Evolutionary conservation across 768 basidiomycete genomes (phyloP), one percentile per base, ranked within the genome.

Genomic region (Boletus coccyginus): DNA sequence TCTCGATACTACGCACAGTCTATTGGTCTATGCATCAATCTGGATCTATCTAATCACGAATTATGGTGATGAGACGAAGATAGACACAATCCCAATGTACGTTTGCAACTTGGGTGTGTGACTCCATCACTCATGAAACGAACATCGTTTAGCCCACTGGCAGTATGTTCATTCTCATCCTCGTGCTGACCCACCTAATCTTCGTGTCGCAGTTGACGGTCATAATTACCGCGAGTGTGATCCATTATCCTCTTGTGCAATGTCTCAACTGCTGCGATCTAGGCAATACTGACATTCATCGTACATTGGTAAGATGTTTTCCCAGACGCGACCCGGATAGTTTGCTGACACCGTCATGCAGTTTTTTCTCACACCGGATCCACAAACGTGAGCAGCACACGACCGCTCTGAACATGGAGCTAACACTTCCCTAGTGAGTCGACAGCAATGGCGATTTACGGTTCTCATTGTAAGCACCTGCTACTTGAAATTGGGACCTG

Each of bases 1-100:
- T 7, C 68, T 78, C 36, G 80, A 81, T 54, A 61, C 70, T 19
- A 52, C 62, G 4, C 80, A 81, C 55, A 78, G 77, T 1, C 51
- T 70, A 10, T 67, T 80, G 57, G 72, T 81, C 39, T 72, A 70
- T 46, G 52, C 66, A 21, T 73, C 77, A 1, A 62, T 79, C 42
- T 78, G 78, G 75, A 71, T 70, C 13, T 78, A 77, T 55, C 62
- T 83, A 3, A 78, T 84, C 52, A 50, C 55, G 1, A 65, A 77
- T 56, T 83, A 74, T 41, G 82, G 82, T 0, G 57, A 77, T 9
- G 51, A 51, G 4, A 46, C 52, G 3, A 70, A 66, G 32, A 75
- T 80, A 36, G 76, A 81, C 54, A 64, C 52, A 16, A 77, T 83
- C 46, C 76, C 80, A 16, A 74, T 75, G 82, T 81, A 56, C n/a